phyloP scores from a whole-genome alignment of 2,329 filamentous ascomycete genomes.

The Pseudopyricularia cyperi region DNA sequence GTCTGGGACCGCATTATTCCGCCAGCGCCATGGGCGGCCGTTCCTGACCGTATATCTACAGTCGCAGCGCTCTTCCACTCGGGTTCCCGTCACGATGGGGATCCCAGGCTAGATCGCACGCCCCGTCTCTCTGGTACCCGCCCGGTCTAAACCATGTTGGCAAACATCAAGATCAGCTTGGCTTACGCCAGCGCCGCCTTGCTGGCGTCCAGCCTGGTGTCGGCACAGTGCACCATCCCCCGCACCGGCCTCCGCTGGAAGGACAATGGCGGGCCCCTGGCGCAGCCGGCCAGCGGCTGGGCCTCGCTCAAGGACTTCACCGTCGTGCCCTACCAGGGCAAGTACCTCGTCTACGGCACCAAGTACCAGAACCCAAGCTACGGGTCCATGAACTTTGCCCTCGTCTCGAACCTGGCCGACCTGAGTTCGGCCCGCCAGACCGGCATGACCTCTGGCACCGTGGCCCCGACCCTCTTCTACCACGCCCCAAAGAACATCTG shows the following conservation, averaged over 20 bases:
- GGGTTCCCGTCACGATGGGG: too few relatives aligned
- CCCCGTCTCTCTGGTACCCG: neutral
- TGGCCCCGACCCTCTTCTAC: conserved; percentile 51
- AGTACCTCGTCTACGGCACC: conserved; percentile 49
- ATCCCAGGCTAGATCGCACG: neutral
- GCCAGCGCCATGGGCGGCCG: neutral
- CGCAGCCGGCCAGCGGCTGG: conserved; percentile 39
- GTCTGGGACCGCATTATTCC: neutral
- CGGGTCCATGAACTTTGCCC: conserved; percentile 45
- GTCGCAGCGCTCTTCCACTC: too few relatives aligned
- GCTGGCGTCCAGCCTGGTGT: conserved; percentile 7
- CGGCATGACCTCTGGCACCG: conserved; percentile 35
- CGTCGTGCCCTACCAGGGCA: conserved; percentile 35
- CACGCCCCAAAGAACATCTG: conserved; percentile 48
- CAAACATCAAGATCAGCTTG: conserved; percentile 2
- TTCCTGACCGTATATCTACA: too few relatives aligned
- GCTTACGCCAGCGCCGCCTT: conserved; percentile 1
- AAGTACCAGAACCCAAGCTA: conserved; percentile 24
- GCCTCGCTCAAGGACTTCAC: conserved; percentile 52
- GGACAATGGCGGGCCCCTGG: conserved; percentile 31
- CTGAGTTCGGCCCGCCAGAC: conserved; percentile 6
- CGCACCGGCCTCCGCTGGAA: conserved; percentile 39
- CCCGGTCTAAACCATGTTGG: neutral
- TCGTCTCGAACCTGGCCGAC: conserved; percentile 33
- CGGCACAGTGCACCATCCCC: conserved; percentile 32